phyloP scores from a whole-genome alignment of 768 basidiomycete genomes.

The Termitomyces eurrhizus region DNA sequence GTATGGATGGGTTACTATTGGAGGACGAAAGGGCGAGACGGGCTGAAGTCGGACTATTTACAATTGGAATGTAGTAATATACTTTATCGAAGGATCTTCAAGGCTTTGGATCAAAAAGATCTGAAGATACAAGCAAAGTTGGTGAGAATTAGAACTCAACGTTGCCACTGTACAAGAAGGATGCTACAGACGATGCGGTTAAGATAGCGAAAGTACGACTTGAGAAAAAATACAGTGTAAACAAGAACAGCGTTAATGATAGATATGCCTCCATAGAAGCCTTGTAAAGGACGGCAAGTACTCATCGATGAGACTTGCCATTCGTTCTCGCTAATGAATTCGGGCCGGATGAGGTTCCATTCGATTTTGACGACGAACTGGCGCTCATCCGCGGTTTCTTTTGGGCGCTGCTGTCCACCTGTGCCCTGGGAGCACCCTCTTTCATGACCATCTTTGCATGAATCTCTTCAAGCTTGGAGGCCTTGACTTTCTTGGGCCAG shows the following conservation, averaged over 20 bases:
- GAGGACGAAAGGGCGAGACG: neutral
- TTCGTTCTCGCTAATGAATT: constrained; percentile 47
- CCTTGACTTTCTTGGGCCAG: constrained; percentile 97
- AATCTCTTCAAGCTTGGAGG: constrained; percentile 89
- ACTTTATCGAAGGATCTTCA: neutral
- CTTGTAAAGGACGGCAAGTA: neutral
- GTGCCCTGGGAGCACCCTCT: constrained; percentile 63
- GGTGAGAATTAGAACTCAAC: neutral
- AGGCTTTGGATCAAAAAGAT: neutral
- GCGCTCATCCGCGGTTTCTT: constrained; percentile 60
- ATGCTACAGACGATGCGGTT: constrained; percentile 10
- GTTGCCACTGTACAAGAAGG: neutral
- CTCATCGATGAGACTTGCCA: constrained; percentile 59
- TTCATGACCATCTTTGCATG: constrained; percentile 96
- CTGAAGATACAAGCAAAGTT: neutral
- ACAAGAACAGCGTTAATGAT: constrained; percentile 12
- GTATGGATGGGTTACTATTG: neutral
- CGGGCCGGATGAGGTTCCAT: constrained; percentile 44
- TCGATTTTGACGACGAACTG: constrained; percentile 43
- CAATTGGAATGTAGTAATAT: neutral
- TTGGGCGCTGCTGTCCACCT: constrained; percentile 40
- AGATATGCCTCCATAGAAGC: constrained; percentile 5
- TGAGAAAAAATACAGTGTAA: constrained; percentile 19
- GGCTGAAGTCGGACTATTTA: neutral
- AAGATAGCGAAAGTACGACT: constrained; percentile 5